phyloP scores from a whole-genome alignment of 1,139 yeast genomes.

The Maudiozyma humilis region DNA sequence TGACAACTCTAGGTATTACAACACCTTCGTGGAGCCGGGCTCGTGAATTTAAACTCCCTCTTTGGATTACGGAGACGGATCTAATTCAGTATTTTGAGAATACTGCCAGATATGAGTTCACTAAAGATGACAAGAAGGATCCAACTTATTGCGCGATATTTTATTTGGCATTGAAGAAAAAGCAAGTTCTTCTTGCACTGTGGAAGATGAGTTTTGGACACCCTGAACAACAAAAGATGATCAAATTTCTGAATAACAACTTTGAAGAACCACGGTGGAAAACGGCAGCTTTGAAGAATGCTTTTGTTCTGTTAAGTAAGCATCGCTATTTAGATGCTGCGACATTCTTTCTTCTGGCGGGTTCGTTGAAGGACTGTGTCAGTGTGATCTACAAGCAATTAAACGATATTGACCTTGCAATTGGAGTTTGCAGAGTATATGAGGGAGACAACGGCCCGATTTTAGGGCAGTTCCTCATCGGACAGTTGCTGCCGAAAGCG shows the following conservation, averaged over 20 bases:
- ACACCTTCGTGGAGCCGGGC: slow-evolving; percentile 54
- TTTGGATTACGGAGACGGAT: slow-evolving; percentile 58
- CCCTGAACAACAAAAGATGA: slow-evolving; percentile 74
- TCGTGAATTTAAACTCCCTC: slow-evolving; percentile 55
- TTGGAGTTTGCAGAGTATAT: slow-evolving; percentile 72
- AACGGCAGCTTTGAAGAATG: slow-evolving; percentile 85
- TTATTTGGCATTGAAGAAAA: slow-evolving; percentile 70
- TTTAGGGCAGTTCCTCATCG: slow-evolving; percentile 42
- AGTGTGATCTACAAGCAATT: slow-evolving; percentile 62
- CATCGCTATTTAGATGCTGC: slow-evolving; percentile 87
- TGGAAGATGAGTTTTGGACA: slow-evolving; percentile 77
- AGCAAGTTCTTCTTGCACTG: slow-evolving; percentile 65
- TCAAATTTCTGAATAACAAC: slow-evolving; percentile 68
- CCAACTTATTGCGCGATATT: slow-evolving; percentile 70
- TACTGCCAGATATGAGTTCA: slow-evolving; percentile 62
- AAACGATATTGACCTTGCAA: slow-evolving; percentile 61
- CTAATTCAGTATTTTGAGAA: slow-evolving; percentile 51
- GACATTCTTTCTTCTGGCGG: slow-evolving; percentile 78
- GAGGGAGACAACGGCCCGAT: slow-evolving; percentile 50
- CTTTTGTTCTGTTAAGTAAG: slow-evolving; percentile 80
- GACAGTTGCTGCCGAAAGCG: slow-evolving; percentile 50
- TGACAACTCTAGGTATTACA: slow-evolving; percentile 47
- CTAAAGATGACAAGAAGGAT: slow-evolving; percentile 41
- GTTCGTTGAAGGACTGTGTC: slow-evolving; percentile 65
- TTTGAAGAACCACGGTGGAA: slow-evolving; percentile 69